These are phyloP conservation scores for Aspergillus quadrilineatus DNA, from an alignment of 2,329 filamentous ascomycete species.

Conservation along the genomic window DNA sequence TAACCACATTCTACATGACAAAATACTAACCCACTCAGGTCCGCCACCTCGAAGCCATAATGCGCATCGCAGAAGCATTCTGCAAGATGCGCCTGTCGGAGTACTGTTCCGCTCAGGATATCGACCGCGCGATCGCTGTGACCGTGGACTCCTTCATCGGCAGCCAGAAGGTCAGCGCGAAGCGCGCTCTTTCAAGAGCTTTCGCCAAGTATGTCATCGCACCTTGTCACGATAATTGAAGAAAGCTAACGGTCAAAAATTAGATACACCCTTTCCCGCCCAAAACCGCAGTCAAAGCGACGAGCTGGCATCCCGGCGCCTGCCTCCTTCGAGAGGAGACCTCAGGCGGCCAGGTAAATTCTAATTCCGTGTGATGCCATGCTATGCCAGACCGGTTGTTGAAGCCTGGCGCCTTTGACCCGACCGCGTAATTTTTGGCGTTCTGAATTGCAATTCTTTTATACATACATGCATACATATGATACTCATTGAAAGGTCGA, in stretches of 20 bases:
- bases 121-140: slow-evolving; percentile 94
- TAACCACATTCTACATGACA: not conserved
- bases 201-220: slow-evolving; percentile 85
- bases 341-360: slow-evolving; percentile 3
- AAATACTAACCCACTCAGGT: slow-evolving; percentile 57
- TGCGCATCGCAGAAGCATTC: slow-evolving; percentile 91
- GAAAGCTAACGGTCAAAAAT: slow-evolving; percentile 8
- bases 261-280: slow-evolving; percentile 42
- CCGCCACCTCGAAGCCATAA: slow-evolving; percentile 95
- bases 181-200: slow-evolving; percentile 88
- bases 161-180: slow-evolving; percentile 95
- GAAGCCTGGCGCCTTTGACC: not conserved
- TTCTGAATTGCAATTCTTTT: not conserved
- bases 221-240: not conserved
- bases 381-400: not conserved
- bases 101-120: slow-evolving; percentile 85
- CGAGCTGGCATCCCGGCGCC: slow-evolving; percentile 36
- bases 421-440: not conserved
- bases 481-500: not conserved
- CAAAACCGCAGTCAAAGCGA: slow-evolving; percentile 42
- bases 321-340: slow-evolving; percentile 26
- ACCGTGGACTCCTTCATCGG: slow-evolving; percentile 95
- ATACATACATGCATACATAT: not conserved
- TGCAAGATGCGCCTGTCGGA: slow-evolving; percentile 98
- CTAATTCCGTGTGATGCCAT: not conserved